These are phyloP conservation scores for Pisolithus microcarpus DNA, from an alignment of 768 basidiomycete genomes.

Conservation along the genomic window DNA sequence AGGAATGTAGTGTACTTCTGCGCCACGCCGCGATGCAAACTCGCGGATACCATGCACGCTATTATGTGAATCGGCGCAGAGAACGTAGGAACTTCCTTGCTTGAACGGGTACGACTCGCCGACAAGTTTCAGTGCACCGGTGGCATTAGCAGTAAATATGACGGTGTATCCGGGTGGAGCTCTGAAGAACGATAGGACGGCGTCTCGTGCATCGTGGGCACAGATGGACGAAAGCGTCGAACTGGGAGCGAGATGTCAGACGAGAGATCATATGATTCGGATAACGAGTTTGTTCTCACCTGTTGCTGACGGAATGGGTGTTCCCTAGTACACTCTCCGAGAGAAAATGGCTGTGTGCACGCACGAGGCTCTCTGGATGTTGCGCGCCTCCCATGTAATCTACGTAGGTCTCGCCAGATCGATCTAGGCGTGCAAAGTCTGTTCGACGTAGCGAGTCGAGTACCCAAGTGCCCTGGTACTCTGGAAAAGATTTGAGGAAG, in stretches of 20 bases:
- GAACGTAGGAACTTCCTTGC: conserved; percentile 51
- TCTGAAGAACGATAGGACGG: conserved; percentile 70
- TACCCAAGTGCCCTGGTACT: conserved; percentile 65
- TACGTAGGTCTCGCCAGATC: conserved; percentile 65
- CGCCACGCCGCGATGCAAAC: conserved; percentile 53
- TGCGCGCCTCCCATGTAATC: conserved; percentile 84
- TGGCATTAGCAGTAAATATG: conserved; percentile 76
- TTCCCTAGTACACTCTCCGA: conserved; percentile 65
- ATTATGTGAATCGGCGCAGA: conserved; percentile 76
- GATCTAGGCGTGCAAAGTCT: conserved; percentile 55
- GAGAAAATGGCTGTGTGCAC: conserved; percentile 63
- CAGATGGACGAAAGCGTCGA: conserved; percentile 62
- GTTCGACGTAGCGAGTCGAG: conserved; percentile 59
- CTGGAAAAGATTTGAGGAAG: conserved; percentile 42
- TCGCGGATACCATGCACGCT: conserved; percentile 78
- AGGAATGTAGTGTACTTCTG: conserved; percentile 56
- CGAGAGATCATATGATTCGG: not conserved
- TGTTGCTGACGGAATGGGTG: conserved; percentile 77
- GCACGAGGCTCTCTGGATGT: conserved; percentile 72
- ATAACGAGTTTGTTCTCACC: conserved; percentile 34
- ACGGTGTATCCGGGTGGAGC: conserved; percentile 74
- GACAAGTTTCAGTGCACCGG: conserved; percentile 71
- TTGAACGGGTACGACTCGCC: conserved; percentile 75
- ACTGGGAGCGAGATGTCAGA: conserved; percentile 32
- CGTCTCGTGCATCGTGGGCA: conserved; percentile 61